Evolutionary conservation across 1,284 basidiomycete species (phyloP).

Genomic region (Baeospora myosura): DNA sequence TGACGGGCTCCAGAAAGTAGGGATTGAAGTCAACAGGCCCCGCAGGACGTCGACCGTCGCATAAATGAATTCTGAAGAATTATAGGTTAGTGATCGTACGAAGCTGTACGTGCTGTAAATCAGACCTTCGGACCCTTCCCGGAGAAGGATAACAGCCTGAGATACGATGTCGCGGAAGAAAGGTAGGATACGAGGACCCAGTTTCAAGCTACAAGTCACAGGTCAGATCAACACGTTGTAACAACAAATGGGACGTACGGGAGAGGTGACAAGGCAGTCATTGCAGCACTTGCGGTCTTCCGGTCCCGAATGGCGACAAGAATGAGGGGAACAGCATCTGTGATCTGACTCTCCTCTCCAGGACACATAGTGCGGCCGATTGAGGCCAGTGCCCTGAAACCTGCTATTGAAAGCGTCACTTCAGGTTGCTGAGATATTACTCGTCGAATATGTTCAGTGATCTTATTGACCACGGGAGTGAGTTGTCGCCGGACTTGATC

Average conservation of each 20-base stretch:
- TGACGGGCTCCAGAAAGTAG: conserved; percentile 62
- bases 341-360: conserved; percentile 62
- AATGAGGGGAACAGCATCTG: conserved; percentile 51
- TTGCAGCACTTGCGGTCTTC: conserved; percentile 30
- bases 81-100: conserved; percentile 1
- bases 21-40: conserved; percentile 51
- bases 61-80: conserved; percentile 4
- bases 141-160: conserved; percentile 46
- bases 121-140: conserved; percentile 31
- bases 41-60: conserved; percentile 34
- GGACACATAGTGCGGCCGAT: conserved; percentile 50
- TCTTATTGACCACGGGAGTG: conserved; percentile 40
- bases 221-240: conserved; percentile 11
- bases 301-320: conserved; percentile 40
- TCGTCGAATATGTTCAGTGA: conserved; percentile 43
- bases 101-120: conserved; percentile 17
- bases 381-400: conserved; percentile 53
- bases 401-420: conserved; percentile 31
- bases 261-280: conserved; percentile 53
- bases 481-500: conserved; percentile 49
- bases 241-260: conserved; percentile 36
- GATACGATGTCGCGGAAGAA: conserved; percentile 69
- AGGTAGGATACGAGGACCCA: conserved; percentile 85
- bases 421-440: conserved; percentile 39
- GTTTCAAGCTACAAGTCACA: conserved; percentile 43